Base-by-base conservation (phyloP, 495 filamentous ascomycete genomes). In the Sporormia fimetaria region DNA sequence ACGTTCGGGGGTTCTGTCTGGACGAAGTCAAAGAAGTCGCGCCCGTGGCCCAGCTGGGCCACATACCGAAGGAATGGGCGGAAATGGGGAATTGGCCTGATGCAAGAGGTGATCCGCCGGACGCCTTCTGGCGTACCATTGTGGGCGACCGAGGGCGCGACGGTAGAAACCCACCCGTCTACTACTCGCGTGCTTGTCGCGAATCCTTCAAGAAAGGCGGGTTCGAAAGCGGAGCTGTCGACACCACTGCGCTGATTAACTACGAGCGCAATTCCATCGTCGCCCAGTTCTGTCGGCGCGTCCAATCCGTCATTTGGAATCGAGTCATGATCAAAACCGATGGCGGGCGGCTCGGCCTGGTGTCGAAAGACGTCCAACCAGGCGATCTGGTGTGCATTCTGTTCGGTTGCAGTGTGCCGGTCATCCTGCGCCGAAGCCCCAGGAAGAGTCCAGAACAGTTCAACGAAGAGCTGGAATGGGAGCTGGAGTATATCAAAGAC, bases 251-350 rank as follows among this genome's bases (percentile, higher is more conserved):
- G 6, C 33, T 67, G 11, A 62, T 67, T 26, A 33, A 57, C 30
- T 45, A 57, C 40, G 62, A 61, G 37, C 49, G 49, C 2, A 54
- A 50, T 37, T 63, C 57, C 0, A 48, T 65, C n/a, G 39, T 65
- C 18, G 52, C 56, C 4, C 41, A 65, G 34, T 64, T 65, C 43
- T 61, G 55, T 35, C 48, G 60, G 3, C 35, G 63, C 12, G 59
- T 66, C 3, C 63, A 67, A 24, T 56, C 56, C 17, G 64, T 66
- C 18, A 57, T 64, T 11, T 65, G 64, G 64, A 59, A 57, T 32
- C 42, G 60, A 20, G 15, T 21, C 0, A 40, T 67, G 6, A 45
- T 64, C 27, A 55, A 47, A 33, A 65, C 62, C 3, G 43, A 55
- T 10, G 22, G 21, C 9, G 34, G 28, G 2, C 10, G 15, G 3